Base-by-base conservation (phyloP, 2,329 filamentous ascomycete genomes). In the Colletotrichum nymphaeae region DNA sequence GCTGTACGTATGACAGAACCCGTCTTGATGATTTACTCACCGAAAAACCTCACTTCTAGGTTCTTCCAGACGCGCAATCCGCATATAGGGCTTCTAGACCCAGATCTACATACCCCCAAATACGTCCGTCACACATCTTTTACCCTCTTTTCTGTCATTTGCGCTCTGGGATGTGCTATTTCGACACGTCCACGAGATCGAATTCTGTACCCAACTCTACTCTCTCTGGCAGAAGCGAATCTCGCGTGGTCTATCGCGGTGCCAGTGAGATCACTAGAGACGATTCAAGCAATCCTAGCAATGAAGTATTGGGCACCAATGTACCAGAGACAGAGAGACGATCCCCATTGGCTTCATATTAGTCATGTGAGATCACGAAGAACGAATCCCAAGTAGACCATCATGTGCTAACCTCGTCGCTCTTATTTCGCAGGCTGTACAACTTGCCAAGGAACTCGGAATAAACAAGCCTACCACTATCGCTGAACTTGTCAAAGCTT, bases 201-300 rank as follows among this genome's bases (percentile, higher is more conserved):
- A 4, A 65, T 78, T 2, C 59, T 79, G 11, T 79, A 77, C 14
- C 73, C 76, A 8, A 69, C 74, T 1, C 69, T 79, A 8, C 58
- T 75, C 1, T 77, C 77, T 4, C 35, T 79, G 5, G 78, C 78
- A 24, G 76, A 78, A 65, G 73, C 63, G 16, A 77, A 77, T 69
- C 74, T 79, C 67, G 76, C 76, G 49, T 79, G 78, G 78, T 76
- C 76, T 14, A 78, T 79, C 49, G 77, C 77, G 30, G 69, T 75
- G 11, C 77, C 76, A 32, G 76, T 79, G 59, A 79, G 76, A 60
- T 75, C 74, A 12, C 65, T 78, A 32, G 77, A 78, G 73, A 76
- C 74, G 30, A 74, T 78, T 42, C 78, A 79, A 73, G 72, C 74
- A 26, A 79, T 79, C 26, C 70, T 79, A 28, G 66, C 74, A 42